Conservation (phyloP, 2,329 filamentous ascomycete species). For the Paraconiothyrium sp. region DNA sequence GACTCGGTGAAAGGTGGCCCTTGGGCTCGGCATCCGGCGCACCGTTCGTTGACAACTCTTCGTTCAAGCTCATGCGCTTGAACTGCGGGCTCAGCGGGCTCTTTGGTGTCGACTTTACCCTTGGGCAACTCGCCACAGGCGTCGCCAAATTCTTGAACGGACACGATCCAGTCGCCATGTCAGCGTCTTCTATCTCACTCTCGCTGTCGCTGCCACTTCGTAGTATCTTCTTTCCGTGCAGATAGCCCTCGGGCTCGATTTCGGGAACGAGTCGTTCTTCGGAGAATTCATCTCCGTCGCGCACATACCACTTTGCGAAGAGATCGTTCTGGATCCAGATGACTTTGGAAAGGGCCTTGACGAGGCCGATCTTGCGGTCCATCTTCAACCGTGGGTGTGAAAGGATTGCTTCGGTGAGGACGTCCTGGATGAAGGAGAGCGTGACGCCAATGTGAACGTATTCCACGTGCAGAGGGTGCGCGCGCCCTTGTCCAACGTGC, state of each 20-base stretch:
- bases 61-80: conserved; percentile 24
- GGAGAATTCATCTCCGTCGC: conserved; percentile 70
- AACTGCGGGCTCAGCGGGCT: conserved; percentile 18
- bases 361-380: conserved; percentile 74
- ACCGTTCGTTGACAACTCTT: not conserved
- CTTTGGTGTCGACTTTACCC: conserved; percentile 13
- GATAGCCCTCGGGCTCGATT: conserved; percentile 48
- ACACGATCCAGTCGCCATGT: conserved; percentile 34
- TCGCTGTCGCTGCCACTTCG: conserved; percentile 41
- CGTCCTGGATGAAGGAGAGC: conserved; percentile 79
- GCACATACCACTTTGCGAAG: conserved; percentile 83
- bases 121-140: conserved; percentile 20
- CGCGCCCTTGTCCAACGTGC: conserved; percentile 79
- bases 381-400: conserved; percentile 73
- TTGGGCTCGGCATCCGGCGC: conserved; percentile 16
- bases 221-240: conserved; percentile 48
- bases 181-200: conserved; percentile 39
- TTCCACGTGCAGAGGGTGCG: conserved; percentile 78
- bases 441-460: conserved; percentile 80
- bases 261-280: conserved; percentile 54
- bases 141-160: conserved; percentile 41
- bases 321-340: conserved; percentile 91
- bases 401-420: conserved; percentile 79
- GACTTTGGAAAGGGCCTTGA: conserved; percentile 81
- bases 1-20: conserved; percentile 23